Evolutionary conservation across 2,329 filamentous ascomycete genomes (phyloP).

Genomic region (Cercospora berteroae): DNA sequence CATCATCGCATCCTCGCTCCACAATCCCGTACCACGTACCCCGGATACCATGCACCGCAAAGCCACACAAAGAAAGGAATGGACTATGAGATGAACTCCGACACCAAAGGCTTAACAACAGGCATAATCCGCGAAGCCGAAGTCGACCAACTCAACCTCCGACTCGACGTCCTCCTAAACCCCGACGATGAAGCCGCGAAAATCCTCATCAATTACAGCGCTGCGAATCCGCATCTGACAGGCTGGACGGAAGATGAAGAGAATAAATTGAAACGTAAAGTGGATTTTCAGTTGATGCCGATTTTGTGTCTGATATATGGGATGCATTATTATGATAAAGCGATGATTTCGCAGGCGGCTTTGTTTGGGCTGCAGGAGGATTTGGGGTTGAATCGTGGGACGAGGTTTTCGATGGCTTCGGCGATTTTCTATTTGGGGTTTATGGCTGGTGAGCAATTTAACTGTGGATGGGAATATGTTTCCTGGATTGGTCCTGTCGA

Average conservation of each 20-base stretch:
- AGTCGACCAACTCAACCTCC: slow-evolving; percentile 1
- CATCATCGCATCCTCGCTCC: neutral
- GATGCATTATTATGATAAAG: slow-evolving; percentile 54
- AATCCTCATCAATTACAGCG: slow-evolving; percentile 13
- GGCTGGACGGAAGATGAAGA: slow-evolving; percentile 47
- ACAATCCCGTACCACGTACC: neutral
- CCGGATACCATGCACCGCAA: neutral
- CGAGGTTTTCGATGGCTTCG: slow-evolving; percentile 47
- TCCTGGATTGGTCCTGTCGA: neutral
- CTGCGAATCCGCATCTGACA: slow-evolving; percentile 11
- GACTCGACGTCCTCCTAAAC: slow-evolving; percentile 6
- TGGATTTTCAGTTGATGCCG: slow-evolving; percentile 48
- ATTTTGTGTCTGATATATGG: slow-evolving; percentile 49
- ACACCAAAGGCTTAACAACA: slow-evolving; percentile 9
- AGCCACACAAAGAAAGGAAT: neutral
- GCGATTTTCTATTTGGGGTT: slow-evolving; percentile 53
- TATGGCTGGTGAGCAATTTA: slow-evolving; percentile 42
- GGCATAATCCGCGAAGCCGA: slow-evolving; percentile 1
- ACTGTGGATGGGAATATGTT: neutral
- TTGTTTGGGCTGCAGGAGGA: slow-evolving; percentile 46
- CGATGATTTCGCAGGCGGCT: slow-evolving; percentile 55
- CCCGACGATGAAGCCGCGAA: slow-evolving; percentile 19
- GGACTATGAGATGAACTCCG: slow-evolving; percentile 11
- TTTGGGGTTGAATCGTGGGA: slow-evolving; percentile 42
- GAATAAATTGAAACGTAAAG: slow-evolving; percentile 43